Evolutionary conservation across 352 stramenopile species (phyloP).

Genomic region (Phytophthora vignae): DNA sequence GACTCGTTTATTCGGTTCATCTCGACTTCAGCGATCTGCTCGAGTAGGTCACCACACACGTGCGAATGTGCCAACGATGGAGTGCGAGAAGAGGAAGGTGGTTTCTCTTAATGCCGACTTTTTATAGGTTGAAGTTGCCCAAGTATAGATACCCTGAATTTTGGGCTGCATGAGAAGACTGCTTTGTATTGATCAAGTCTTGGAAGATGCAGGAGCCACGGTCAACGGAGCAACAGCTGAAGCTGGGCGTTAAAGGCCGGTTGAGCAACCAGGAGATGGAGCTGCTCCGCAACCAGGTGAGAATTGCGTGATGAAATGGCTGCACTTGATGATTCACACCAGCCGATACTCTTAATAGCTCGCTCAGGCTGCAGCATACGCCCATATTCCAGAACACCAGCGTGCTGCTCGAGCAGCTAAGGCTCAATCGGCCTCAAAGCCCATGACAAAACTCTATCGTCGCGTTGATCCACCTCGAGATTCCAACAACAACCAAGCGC

Average conservation of each 20-base stretch:
- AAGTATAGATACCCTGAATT: neutral
- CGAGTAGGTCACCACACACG: neutral
- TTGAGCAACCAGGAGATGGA: constrained; percentile 82
- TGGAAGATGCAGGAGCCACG: constrained; percentile 13
- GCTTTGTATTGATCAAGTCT: neutral
- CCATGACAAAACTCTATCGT: constrained; percentile 70
- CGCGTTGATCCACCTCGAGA: constrained; percentile 34
- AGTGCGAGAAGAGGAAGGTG: neutral
- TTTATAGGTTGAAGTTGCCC: neutral
- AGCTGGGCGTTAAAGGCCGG: constrained; percentile 53
- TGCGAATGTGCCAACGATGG: neutral
- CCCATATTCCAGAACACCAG: constrained; percentile 47
- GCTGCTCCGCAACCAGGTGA: constrained; percentile 47
- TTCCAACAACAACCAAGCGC: constrained; percentile 3
- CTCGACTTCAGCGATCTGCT: neutral
- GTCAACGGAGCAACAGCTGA: constrained; percentile 17
- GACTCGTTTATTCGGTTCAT: constrained; percentile 19
- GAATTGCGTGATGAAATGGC: constrained; percentile 36
- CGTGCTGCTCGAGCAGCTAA: constrained; percentile 22
- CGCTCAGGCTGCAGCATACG: constrained; percentile 62
- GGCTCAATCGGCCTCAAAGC: constrained; percentile 34
- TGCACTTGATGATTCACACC: neutral
- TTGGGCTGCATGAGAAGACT: neutral
- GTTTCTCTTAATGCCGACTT: neutral
- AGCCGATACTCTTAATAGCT: constrained; percentile 39